Evolutionary conservation across 2,329 filamentous ascomycete species (phyloP), one percentile per base, ranked within the genome.

Genomic region (Neoarthrinium moseri): DNA sequence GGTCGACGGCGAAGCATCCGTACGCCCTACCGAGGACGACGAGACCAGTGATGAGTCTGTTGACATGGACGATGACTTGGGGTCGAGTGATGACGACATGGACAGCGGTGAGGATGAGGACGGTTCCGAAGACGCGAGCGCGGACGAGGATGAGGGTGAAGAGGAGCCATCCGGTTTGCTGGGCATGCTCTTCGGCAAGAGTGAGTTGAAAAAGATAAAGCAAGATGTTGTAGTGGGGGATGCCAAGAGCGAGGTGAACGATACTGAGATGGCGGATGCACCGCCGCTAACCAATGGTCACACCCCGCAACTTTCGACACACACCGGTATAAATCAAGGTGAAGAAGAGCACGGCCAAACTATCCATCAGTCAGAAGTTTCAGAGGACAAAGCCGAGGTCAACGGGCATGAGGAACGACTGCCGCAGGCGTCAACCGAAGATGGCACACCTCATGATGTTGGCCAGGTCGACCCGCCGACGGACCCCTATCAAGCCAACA

Each of bases 31-130:
- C 20, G 63, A 63, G 5, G 55, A 64, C 33, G 70, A 72, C 34
- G 80, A 82, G 7, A 81, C 75, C 4, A 80, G 75, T 34, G 83
- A 86, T 52, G 82, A 86, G 58, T 85, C 83, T 2, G 69, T 85
- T 18, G 81, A 84, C 55, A 86, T 86, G 82, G 82, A 86, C 52
- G 81, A 85, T 48, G 81, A 85, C 46, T 66, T 83, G 53, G 80
- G 78, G 3, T 81, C 80, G 3, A 80, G 75, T 22, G 80, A 84
- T 22, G 61, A 58, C 5, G 56, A 59, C 35, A 70, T 72, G 59
- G 70, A 74, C 15, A 73, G 69, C 36, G 35, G 21, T 13, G 61
- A 70, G 13, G 66, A 67, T 11, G 26, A 29, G 26, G 71, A 71
- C n/a, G 70, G 69, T 3, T 72, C 74, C 8, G 74, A 74, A 5